A percentile compares a stretch with the other conserved stretches of the same genome.
phyloP scores from a whole-genome alignment of 2,329 filamentous ascomycete genomes.

The Hirsutella thompsonii region DNA sequence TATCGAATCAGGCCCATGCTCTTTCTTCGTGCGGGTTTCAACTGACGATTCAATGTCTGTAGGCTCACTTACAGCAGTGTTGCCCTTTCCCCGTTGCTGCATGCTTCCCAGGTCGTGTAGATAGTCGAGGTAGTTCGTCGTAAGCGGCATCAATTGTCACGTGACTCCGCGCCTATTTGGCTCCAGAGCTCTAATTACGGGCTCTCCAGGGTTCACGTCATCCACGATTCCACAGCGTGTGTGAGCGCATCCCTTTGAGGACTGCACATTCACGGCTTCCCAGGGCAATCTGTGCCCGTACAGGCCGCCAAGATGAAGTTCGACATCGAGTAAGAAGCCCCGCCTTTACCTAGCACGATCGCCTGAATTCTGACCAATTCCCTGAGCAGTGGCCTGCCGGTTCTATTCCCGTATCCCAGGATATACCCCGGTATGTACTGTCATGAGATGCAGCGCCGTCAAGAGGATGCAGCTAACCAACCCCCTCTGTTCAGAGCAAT shows the following conservation, averaged over 20 bases:
- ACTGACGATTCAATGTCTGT: too few relatives aligned
- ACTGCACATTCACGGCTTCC: background rate
- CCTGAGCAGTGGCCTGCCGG: slow-evolving; percentile 36
- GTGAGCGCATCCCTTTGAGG: background rate
- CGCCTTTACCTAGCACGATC: background rate
- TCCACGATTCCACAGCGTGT: background rate
- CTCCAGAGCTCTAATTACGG: background rate
- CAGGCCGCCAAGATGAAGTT: slow-evolving; percentile 30
- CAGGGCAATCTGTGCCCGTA: background rate
- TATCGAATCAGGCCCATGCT: too few relatives aligned
- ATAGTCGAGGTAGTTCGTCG: background rate
- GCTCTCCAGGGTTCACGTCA: background rate
- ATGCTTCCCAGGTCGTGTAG: too few relatives aligned
- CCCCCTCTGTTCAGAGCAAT: slow-evolving; percentile 28
- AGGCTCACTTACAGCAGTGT: too few relatives aligned
- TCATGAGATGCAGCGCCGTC: background rate
- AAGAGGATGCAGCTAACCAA: background rate
- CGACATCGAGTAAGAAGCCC: slow-evolving; percentile 31
- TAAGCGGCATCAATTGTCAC: background rate
- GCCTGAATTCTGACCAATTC: slow-evolving; percentile 6
- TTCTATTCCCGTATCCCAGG: slow-evolving; percentile 45
- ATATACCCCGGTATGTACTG: slow-evolving; percentile 39
- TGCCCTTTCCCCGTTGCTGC: too few relatives aligned
- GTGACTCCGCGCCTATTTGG: background rate
- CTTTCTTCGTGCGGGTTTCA: too few relatives aligned